Evolutionary conservation across 805 yeast genomes (phyloP).

Genomic region (Debaryomyces castellii): DNA sequence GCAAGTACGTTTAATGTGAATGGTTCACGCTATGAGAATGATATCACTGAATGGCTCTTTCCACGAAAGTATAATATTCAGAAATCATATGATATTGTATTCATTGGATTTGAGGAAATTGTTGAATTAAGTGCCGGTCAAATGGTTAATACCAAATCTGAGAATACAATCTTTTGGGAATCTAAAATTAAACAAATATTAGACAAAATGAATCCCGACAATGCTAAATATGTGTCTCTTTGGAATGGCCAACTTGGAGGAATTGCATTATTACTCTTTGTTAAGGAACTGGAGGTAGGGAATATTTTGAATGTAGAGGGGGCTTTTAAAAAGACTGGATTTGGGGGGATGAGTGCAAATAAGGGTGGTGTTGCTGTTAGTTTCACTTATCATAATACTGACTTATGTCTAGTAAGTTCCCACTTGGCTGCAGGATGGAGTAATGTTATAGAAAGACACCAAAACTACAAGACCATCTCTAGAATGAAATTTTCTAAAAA

Average conservation of each 20-base stretch:
- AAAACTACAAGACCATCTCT: constrained; percentile 77
- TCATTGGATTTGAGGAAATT: constrained; percentile 86
- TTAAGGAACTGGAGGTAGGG: constrained; percentile 50
- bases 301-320: constrained; percentile 65
- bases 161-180: constrained; percentile 65
- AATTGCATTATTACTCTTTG: constrained; percentile 66
- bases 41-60: constrained; percentile 44
- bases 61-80: constrained; percentile 29
- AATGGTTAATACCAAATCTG: constrained; percentile 74
- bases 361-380: constrained; percentile 81
- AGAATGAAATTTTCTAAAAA: constrained; percentile 62
- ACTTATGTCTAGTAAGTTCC: constrained; percentile 75
- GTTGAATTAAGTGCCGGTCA: constrained; percentile 77
- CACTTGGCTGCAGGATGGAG: constrained; percentile 94
- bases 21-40: constrained; percentile 45
- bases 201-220: constrained; percentile 34
- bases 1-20: constrained; percentile 57
- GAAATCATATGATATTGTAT: constrained; percentile 63
- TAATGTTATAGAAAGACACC: constrained; percentile 78
- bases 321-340: constrained; percentile 83
- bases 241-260: constrained; percentile 89
- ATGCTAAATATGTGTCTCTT: constrained; percentile 52
- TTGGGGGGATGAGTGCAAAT: constrained; percentile 85
- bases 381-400: constrained; percentile 62
- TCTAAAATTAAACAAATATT: constrained; percentile 50